Base-by-base conservation (phyloP, 768 basidiomycete species). In the Suillus alpinus region DNA sequence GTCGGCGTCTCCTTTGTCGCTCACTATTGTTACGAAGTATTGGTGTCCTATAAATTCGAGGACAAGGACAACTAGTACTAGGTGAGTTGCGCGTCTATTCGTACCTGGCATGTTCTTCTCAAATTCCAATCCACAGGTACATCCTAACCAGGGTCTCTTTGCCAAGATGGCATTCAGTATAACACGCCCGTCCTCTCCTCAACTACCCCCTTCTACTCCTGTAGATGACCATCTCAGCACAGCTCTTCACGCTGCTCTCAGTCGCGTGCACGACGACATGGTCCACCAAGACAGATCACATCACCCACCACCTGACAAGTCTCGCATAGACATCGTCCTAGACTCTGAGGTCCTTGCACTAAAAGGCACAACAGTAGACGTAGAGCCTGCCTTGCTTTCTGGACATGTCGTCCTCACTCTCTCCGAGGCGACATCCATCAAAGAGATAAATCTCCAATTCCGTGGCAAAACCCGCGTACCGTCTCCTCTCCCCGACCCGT, bases 381-480 rank as follows among this genome's bases (percentile, higher is more conserved):
- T 93, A 63, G 91, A 95, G 67, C 88, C 95, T 8, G 85, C 87
- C 8, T 76, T 85, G 16, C 86, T 98, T 64, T 87, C 86, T 47
- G 96, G 96, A 5, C 82, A 88, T 69, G 84, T 98, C 67, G 82
- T 87, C 9, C 80, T 98, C 65, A 82, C 87, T 72, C 83, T 98
- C 46, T 78, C 81, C 2, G 93, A 98, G 75, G 79, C 90, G 20
- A 95, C 91, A 0, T 86, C 92, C 58, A 85, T 92, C 74, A 91
- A 87, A 69, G 89, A 94, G 73, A 86, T 94, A 60, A 92, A 84
- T 3, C 85, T 98, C 59, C 86, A 88, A 62, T 91, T 97, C 70
- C 79, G 85, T 63, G 94, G 95, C 23, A 94, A 93, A 75, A 90
- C 87, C 4, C 85, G 83, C 61, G 76, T 94, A 0, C 91, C 91